phyloP scores from a whole-genome alignment of 495 filamentous ascomycete species.

The Xylaria castorea region DNA sequence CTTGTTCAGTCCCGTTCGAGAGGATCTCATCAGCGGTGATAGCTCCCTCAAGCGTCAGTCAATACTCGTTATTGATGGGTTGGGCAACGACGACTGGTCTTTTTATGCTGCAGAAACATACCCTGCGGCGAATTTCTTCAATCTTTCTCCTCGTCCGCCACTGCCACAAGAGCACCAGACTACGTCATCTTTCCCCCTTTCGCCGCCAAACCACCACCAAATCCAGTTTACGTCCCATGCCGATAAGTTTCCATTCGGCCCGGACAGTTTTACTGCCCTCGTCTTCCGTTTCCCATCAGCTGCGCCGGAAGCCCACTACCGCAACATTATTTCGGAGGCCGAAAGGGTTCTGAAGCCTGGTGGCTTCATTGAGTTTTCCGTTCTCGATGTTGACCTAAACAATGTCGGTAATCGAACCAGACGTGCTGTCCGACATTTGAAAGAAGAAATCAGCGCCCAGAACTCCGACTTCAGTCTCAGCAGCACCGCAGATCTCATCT shows the following conservation, averaged over 20 bases:
- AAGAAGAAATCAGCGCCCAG: constrained; percentile 71
- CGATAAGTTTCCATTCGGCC: constrained; percentile 83
- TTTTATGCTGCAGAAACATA: constrained; percentile 97
- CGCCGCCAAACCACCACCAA: constrained; percentile 85
- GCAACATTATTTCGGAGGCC: constrained; percentile 83
- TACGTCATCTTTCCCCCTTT: constrained; percentile 55
- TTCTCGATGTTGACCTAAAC: constrained; percentile 85
- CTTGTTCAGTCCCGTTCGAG: constrained; percentile 90
- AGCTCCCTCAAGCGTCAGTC: constrained; percentile 61
- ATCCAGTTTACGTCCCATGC: constrained; percentile 72
- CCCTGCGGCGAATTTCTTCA: constrained; percentile 83
- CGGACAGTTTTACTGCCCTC: constrained; percentile 83
- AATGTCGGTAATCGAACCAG: constrained; percentile 83
- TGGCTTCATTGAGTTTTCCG: constrained; percentile 85
- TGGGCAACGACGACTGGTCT: constrained; percentile 90
- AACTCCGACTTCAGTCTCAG: constrained; percentile 69
- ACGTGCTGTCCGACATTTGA: constrained; percentile 76
- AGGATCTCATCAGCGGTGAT: constrained; percentile 64
- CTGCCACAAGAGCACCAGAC: constrained; percentile 44
- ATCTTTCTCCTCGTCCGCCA: constrained; percentile 66
- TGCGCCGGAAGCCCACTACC: constrained; percentile 74
- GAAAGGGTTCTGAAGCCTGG: constrained; percentile 89
- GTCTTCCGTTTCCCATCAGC: constrained; percentile 87
- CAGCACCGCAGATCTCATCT: constrained; percentile 77
- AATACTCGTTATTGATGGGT: constrained; percentile 90